phyloP scores from a whole-genome alignment of 176 grass and related monocot genomes.

The Zea mays region Zm-B73-REFERENCE-NAM-5.0 NC_050096.1:49238501-49239000 shows the following conservation, averaged over 20 bases:
- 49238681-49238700: not conserved
- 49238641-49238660: not conserved
- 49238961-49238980: not conserved
- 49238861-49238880: not conserved
- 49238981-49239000: conserved; percentile 38
- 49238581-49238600: not conserved
- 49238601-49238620: no score
- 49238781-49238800: not conserved
- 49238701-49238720: not conserved
- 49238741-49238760: not conserved
- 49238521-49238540: no score
- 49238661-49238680: not conserved
- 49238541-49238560: no score
- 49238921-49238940: not conserved
- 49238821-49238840: not conserved
- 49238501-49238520: no score
- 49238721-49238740: not conserved
- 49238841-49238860: not conserved
- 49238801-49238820: not conserved
- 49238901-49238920: conserved; percentile 6
- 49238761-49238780: not conserved
- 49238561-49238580: no score
- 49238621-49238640: no score
- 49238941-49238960: not conserved
- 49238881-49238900: not conserved